Conservation (phyloP, 2,329 filamentous ascomycete genomes). For the Calonectria leucothoes region DNA sequence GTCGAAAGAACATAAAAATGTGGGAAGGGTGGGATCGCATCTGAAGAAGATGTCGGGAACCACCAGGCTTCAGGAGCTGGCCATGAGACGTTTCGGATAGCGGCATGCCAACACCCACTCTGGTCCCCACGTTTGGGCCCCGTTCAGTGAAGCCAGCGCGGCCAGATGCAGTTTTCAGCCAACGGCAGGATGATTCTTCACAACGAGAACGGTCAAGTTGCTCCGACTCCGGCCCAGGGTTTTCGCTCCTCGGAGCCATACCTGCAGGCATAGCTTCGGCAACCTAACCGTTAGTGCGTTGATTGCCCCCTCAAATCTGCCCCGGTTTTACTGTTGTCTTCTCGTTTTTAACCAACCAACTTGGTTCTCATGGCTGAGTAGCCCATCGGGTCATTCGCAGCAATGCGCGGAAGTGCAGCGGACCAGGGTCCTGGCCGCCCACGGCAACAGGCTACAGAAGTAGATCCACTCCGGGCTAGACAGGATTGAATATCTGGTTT, state of each 20-base stretch:
- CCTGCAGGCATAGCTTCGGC: not conserved
- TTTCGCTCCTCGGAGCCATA: constrained; percentile 1
- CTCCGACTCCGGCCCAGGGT: constrained; percentile 3
- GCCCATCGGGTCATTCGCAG: not conserved
- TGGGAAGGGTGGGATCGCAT: not conserved
- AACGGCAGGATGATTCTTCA: not conserved
- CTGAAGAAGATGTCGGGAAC: not conserved
- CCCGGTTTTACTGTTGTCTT: not conserved
- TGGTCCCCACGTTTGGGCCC: not conserved
- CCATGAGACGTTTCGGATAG: not conserved
- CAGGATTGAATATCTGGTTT: not conserved
- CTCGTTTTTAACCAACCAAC: not conserved
- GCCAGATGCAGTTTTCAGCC: not conserved
- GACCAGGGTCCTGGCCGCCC: not conserved
- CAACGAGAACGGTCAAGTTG: not conserved
- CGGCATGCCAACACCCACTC: not conserved
- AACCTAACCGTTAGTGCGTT: not conserved
- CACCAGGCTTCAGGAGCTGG: not conserved
- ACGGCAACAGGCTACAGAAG: not conserved
- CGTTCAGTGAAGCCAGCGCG: not conserved
- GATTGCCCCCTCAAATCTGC: not conserved
- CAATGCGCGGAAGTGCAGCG: not conserved
- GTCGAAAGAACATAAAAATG: not conserved
- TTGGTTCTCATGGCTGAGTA: not conserved
- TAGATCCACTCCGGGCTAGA: not conserved